Conservation (phyloP, 345 rosid species). For the Gossypium herbaceum region DNA sequence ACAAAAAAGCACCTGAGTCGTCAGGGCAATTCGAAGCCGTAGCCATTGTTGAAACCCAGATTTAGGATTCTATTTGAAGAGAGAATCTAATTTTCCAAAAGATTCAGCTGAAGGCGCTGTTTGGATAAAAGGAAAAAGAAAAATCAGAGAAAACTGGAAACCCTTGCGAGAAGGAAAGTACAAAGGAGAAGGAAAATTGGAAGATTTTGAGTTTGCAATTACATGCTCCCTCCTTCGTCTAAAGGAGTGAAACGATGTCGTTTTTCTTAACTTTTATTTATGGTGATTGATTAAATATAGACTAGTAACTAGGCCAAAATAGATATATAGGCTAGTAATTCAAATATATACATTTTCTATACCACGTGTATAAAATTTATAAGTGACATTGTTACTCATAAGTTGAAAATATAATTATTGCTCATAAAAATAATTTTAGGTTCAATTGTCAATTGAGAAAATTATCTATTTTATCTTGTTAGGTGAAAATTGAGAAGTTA, state of each 20-base stretch:
- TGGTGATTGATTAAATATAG: too few relatives aligned
- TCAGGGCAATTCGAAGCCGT: background rate
- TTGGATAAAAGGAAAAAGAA: background rate
- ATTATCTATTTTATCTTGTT: too few relatives aligned
- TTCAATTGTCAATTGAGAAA: too few relatives aligned
- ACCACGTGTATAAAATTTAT: too few relatives aligned
- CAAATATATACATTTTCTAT: too few relatives aligned
- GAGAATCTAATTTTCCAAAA: background rate
- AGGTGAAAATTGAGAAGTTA: too few relatives aligned
- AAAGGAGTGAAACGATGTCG: background rate
- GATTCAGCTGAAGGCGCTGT: constrained; percentile 1
- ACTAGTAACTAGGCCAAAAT: too few relatives aligned
- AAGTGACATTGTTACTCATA: too few relatives aligned
- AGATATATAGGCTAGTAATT: too few relatives aligned
- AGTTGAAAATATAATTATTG: too few relatives aligned
- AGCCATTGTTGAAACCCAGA: constrained; percentile 9
- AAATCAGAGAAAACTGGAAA: constrained; percentile 5
- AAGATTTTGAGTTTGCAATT: background rate
- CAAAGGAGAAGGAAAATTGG: background rate
- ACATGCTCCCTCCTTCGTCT: background rate
- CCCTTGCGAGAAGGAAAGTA: background rate
- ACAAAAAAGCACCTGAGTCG: background rate
- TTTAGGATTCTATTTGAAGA: background rate
- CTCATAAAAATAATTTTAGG: too few relatives aligned
- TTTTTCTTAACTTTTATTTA: background rate